Evolutionary conservation across 306 rosid species (phyloP).

Genomic region (Ormosia emarginata): DNA sequence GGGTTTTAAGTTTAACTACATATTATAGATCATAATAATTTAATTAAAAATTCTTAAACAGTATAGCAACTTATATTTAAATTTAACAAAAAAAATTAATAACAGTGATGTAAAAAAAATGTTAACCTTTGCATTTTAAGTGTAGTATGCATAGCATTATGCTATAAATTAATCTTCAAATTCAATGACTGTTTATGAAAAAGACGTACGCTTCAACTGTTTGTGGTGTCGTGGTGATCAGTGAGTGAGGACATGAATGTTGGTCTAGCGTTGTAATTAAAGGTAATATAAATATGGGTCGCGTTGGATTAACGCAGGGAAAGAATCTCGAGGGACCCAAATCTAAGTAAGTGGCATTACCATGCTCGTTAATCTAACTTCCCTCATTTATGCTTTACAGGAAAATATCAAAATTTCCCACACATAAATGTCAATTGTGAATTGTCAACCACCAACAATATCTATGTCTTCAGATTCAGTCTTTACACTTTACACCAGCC

Average conservation of each 20-base stretch:
- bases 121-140: too few species aligned
- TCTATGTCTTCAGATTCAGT: not conserved
- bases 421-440: not conserved
- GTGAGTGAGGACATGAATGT: not conserved
- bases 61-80: too few species aligned
- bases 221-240: not conserved
- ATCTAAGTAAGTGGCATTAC: constrained; percentile 9
- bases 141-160: too few species aligned
- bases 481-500: not conserved
- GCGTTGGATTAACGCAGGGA: constrained; percentile 31
- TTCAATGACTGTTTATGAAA: not conserved
- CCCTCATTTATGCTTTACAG: not conserved
- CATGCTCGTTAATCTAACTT: not conserved
- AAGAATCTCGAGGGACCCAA: constrained; percentile 16
- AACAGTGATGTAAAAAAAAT: too few species aligned
- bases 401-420: not conserved
- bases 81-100: too few species aligned
- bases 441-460: constrained; percentile 5
- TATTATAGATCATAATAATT: too few species aligned
- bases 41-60: too few species aligned
- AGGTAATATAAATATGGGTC: not conserved
- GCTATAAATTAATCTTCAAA: too few species aligned
- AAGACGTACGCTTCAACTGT: not conserved
- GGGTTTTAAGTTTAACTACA: too few species aligned
- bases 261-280: not conserved